Percentiles rank a stretch among this genome's conserved stretches.
Conservation (phyloP, 2,329 filamentous ascomycete genomes). For the Penicillium aurantiogriseum region DNA sequence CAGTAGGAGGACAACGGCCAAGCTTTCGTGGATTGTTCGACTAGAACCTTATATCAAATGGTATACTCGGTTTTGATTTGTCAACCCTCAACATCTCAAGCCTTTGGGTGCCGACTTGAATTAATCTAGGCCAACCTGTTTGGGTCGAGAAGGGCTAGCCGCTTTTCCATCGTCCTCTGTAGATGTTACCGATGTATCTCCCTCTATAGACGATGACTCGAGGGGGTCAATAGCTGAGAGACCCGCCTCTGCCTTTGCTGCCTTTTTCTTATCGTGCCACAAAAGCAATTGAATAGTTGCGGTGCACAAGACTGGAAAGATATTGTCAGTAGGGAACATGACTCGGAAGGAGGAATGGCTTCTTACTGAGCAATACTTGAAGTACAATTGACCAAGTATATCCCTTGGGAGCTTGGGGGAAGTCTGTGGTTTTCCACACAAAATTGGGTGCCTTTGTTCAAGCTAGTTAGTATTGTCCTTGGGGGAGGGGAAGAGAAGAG, state of each 20-base stretch:
- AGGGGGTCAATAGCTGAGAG: neutral
- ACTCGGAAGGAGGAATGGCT: neutral
- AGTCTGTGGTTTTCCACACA: slow-evolving; percentile 45
- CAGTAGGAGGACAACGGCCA: neutral
- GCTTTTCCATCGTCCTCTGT: neutral
- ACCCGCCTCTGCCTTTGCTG: neutral
- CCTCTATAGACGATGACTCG: neutral
- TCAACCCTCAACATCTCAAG: neutral
- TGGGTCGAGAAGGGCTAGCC: neutral
- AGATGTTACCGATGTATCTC: neutral
- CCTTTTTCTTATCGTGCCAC: slow-evolving; percentile 1
- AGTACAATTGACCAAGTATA: slow-evolving; percentile 40
- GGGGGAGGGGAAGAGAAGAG: no score
- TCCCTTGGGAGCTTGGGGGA: slow-evolving; percentile 39
- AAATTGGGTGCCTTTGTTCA: slow-evolving; percentile 36
- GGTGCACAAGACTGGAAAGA: neutral
- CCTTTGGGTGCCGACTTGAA: no score
- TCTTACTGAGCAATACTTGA: slow-evolving; percentile 35
- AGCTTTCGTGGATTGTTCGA: neutral
- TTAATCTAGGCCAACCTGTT: neutral
- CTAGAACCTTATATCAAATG: neutral
- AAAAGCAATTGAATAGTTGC: slow-evolving; percentile 1
- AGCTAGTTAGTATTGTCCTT: neutral
- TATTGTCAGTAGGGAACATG: neutral
- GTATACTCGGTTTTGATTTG: neutral